Percentiles rank a stretch among this genome's conserved stretches.
These are phyloP conservation scores for Saksenaea oblongispora DNA, from an alignment of 371 early-diverging fungal species.

Conservation along the genomic window DNA sequence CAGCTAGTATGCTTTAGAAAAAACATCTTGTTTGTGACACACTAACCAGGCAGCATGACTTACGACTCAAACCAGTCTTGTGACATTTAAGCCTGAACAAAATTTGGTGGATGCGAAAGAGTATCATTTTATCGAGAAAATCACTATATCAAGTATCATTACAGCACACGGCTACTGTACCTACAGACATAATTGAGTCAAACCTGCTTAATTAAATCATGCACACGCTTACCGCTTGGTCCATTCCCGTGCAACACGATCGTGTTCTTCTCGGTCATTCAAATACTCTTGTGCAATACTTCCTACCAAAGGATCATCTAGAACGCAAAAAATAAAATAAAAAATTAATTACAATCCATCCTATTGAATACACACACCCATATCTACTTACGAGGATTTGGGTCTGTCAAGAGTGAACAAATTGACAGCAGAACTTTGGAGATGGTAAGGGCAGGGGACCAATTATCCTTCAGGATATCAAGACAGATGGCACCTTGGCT, in stretches of 20 bases:
- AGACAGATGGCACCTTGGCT: constrained; percentile 98
- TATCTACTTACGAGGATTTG: constrained; percentile 80
- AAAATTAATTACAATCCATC: background rate
- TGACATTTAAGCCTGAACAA: no score
- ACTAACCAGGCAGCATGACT: no score
- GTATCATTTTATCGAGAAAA: no score
- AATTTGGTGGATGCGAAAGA: no score
- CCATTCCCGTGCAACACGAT: constrained; percentile 92
- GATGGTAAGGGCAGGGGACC: constrained; percentile 99
- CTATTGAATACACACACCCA: background rate
- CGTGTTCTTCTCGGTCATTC: constrained; percentile 86
- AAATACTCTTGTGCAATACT: constrained; percentile 93
- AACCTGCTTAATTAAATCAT: background rate
- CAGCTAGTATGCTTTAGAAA: no score
- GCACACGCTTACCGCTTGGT: constrained; percentile 67
- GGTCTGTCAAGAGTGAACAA: constrained; percentile 97
- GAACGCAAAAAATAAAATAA: background rate
- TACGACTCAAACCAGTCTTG: no score
- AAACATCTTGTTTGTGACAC: no score
- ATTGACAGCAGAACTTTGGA: constrained; percentile 97
- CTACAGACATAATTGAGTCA: background rate
- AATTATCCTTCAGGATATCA: constrained; percentile 97
- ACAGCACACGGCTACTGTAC: no score
- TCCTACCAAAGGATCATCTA: constrained; percentile 92
- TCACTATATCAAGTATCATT: no score